Evolutionary conservation across 441 rosid genomes (phyloP), one percentile per base, ranked within the genome.

Genomic region (Pelargonium australe): DNA sequence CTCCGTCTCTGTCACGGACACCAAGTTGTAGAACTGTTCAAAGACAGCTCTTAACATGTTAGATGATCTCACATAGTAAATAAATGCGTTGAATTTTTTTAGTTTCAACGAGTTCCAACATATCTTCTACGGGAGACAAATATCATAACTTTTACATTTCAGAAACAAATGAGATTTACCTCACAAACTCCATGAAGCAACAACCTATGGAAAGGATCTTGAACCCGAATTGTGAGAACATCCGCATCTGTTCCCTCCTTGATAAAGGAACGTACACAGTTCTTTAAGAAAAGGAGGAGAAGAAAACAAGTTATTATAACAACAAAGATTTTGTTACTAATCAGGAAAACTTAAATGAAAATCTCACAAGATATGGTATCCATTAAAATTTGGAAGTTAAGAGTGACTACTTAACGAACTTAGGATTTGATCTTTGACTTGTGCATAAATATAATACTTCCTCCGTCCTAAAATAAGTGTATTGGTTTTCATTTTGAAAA

Each of bases 131-230:
- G 11, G 49, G 49, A 44, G 2, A 25, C 31, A 1, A 2, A 25
- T 25, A 25, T 25, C 31, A 25, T 25, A 25, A 25, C 23, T 20
- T 20, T 20, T 20, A 20, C 23, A 20, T 20, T 20, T 20, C 23
- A 20, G 49, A 44, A 44, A 44, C 11, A 47, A 10, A 66, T 25
- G 31, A 34, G 58, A 20, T 28, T 72, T 85, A 89, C 97, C 97
- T 92, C 97, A 75, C 98, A 89, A 63, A 92, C 94, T 74, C 97
- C 98, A 70, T 92, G 98, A 75, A 90, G 82, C 74, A 92, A 75
- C 81, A 92, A 79, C 79, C 98, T 80, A 53, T 83, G 96, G 68
- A 93, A 93, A 55, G 97, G 90, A 72, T 93, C 98, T 82, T 86
- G 92, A 76, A 93, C 92, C 76, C 73, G 79, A 55, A 89, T 76